These are phyloP conservation scores for Zygosaccharomyces bisporus DNA, from an alignment of 805 yeast genomes.

Conservation along the genomic window DNA sequence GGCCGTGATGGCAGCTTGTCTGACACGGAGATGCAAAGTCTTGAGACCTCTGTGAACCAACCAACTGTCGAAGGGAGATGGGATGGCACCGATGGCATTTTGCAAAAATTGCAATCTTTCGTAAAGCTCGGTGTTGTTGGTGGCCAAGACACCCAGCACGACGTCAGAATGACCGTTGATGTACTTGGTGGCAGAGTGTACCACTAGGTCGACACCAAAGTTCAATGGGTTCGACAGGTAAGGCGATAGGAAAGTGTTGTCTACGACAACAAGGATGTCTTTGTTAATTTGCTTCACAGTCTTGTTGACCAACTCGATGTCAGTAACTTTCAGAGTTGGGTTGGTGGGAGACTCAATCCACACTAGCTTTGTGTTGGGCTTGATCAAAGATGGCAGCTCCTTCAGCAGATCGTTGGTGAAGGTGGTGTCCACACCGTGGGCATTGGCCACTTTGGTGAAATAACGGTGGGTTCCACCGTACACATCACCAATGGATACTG, in stretches of 20 bases:
- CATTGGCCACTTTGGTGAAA: conserved; percentile 77
- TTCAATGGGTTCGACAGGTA: conserved; percentile 79
- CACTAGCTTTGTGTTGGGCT: conserved; percentile 63
- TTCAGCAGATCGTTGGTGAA: conserved; percentile 62
- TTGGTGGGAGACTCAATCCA: conserved; percentile 90
- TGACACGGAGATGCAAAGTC: conserved; percentile 76
- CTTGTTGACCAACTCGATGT: conserved; percentile 58
- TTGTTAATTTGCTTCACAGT: conserved; percentile 51
- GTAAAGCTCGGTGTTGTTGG: conserved; percentile 57
- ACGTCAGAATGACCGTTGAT: conserved; percentile 92
- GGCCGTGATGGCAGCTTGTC: conserved; percentile 65
- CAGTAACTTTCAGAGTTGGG: conserved; percentile 80
- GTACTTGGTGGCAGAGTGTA: conserved; percentile 86
- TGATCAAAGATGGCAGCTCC: conserved; percentile 55
- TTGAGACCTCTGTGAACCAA: conserved; percentile 88
- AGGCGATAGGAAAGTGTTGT: conserved; percentile 86
- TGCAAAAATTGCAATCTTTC: conserved; percentile 71
- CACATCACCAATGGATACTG: conserved; percentile 77
- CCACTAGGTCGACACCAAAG: conserved; percentile 82
- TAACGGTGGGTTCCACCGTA: conserved; percentile 92
- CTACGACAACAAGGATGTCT: conserved; percentile 65
- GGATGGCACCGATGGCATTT: conserved; percentile 84
- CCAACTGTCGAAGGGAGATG: conserved; percentile 90
- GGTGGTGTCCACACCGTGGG: conserved; percentile 68
- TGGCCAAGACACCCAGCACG: conserved; percentile 78